These are phyloP conservation scores for Eimeria necatrix DNA, from an alignment of 169 alveolate genomes.

Conservation along the genomic window DNA sequence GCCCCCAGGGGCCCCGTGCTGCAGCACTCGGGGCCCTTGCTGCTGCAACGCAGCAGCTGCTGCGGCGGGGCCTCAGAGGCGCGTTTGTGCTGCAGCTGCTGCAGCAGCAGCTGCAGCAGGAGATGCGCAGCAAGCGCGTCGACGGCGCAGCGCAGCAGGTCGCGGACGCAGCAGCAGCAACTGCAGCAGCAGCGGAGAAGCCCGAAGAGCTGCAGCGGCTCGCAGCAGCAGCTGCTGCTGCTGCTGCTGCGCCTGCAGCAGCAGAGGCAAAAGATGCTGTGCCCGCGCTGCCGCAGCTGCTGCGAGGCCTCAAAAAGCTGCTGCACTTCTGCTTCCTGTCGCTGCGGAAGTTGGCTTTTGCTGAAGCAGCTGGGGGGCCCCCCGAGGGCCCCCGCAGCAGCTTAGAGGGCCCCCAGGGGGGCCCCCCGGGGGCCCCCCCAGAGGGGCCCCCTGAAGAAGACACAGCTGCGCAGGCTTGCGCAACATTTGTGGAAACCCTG, in stretches of 20 bases:
- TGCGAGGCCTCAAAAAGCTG: conserved; percentile 34
- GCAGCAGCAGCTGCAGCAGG: conserved; percentile 64
- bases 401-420: no score
- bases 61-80: conserved; percentile 45
- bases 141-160: background rate
- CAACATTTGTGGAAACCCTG: conserved; percentile 47
- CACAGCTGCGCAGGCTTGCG: background rate
- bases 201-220: conserved; percentile 24
- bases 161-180: conserved; percentile 33
- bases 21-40: conserved; percentile 42
- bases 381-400: background rate
- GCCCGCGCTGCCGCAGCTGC: conserved; percentile 38
- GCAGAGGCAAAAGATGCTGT: background rate
- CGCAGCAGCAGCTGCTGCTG: conserved; percentile 51
- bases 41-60: conserved; percentile 62
- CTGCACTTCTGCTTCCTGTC: conserved; percentile 40
- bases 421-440: no score
- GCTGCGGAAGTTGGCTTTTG: background rate
- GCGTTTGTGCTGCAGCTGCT: conserved; percentile 51
- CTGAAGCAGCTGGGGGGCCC: conserved; percentile 15
- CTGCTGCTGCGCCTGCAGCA: background rate
- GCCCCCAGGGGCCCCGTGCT: conserved; percentile 51
- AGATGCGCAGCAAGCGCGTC: conserved; percentile 5
- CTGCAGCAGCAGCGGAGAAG: conserved; percentile 1
- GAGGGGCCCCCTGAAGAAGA: background rate